A percentile compares a stretch with the other conserved stretches of the same genome.
These are phyloP conservation scores for Nicotiana benthamiana DNA, from an alignment of 257 asterid species.

Conservation along the genomic window DNA sequence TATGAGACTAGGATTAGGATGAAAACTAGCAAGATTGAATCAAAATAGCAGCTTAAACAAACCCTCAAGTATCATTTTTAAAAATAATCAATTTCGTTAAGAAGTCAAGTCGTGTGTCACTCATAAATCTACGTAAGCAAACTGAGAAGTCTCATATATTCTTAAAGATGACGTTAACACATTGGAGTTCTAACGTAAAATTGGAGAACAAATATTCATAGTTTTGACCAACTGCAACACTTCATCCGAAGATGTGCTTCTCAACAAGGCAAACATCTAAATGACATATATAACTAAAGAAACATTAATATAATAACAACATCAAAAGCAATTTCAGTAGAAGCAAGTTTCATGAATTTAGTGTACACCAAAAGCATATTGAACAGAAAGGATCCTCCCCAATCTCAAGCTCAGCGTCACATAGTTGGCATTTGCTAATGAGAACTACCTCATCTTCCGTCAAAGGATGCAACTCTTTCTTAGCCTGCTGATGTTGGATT, in stretches of 20 bases:
- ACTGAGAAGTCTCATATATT: neutral
- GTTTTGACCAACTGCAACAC: neutral
- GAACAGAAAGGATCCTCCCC: neutral
- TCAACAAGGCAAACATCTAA: neutral
- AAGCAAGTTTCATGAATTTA: neutral
- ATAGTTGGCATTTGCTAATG: neutral
- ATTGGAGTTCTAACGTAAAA: neutral
- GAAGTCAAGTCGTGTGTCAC: neutral
- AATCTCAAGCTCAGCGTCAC: neutral
- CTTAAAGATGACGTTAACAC: neutral
- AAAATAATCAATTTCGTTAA: neutral
- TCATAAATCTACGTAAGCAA: neutral
- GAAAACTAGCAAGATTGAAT: neutral
- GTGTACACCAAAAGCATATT: neutral
- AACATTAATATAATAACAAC: neutral
- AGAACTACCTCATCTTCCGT: slow-evolving; percentile 20
- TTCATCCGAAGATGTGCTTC: neutral
- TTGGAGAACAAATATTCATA: neutral
- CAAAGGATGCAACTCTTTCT: slow-evolving; percentile 4
- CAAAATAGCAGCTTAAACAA: too few relatives aligned
- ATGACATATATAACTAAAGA: neutral
- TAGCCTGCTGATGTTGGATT: slow-evolving; percentile 11
- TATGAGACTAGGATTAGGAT: neutral
- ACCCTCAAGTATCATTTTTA: too few relatives aligned
- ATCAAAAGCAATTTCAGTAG: neutral